Evolutionary conservation across 441 rosid genomes (phyloP).

Genomic region (Geranium incanum): DNA sequence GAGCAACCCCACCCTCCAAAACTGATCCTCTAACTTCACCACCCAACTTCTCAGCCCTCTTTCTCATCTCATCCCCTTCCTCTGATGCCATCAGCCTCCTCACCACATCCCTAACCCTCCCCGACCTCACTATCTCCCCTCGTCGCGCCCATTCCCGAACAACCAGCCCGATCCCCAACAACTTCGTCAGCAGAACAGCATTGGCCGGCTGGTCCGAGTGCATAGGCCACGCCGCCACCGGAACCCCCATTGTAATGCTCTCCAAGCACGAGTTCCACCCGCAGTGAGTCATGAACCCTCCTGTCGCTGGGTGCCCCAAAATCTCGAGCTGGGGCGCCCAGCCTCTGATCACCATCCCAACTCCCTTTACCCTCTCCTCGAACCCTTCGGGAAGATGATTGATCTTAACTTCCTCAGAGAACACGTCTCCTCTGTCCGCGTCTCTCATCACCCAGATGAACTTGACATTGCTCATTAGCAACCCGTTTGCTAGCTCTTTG

Average conservation of each 20-base stretch:
- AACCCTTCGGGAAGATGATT: constrained; percentile 34
- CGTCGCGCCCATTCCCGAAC: constrained; percentile 30
- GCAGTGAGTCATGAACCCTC: constrained; percentile 37
- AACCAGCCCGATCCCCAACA: constrained; percentile 33
- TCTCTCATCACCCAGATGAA: constrained; percentile 58
- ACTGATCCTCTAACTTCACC: constrained; percentile 21
- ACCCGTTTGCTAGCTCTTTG: constrained; percentile 35
- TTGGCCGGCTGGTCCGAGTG: constrained; percentile 60
- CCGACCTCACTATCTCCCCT: constrained; percentile 23
- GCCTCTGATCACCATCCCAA: constrained; percentile 38
- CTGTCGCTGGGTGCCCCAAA: constrained; percentile 37
- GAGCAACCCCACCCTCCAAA: constrained; percentile 36
- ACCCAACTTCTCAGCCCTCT: constrained; percentile 35
- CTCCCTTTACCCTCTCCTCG: constrained; percentile 29
- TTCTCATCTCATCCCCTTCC: constrained; percentile 41
- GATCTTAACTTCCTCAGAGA: constrained; percentile 18
- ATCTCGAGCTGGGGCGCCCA: constrained; percentile 60
- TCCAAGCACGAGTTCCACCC: constrained; percentile 57
- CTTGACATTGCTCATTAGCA: constrained; percentile 39
- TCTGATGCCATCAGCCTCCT: constrained; percentile 36
- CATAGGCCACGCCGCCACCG: constrained; percentile 53
- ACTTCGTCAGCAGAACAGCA: constrained; percentile 29
- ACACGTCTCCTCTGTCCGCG: constrained; percentile 45
- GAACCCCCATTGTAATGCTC: constrained; percentile 51
- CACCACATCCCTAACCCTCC: constrained; percentile 24